phyloP scores from a whole-genome alignment of 2,329 filamentous ascomycete species.

The Didymosphaeria variabile region DNA sequence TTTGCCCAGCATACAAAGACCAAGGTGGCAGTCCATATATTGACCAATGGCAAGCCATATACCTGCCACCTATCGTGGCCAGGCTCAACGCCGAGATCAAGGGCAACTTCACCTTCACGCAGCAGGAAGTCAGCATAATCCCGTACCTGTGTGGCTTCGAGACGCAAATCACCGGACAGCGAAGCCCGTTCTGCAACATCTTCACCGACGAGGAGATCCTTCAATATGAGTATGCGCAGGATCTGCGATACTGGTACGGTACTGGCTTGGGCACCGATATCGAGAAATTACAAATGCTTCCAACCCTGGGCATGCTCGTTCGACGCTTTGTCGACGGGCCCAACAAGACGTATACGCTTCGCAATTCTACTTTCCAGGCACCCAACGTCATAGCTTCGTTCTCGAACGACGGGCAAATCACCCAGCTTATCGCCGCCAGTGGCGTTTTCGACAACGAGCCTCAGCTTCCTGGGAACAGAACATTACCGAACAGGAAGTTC shows the following conservation, averaged over 20 bases:
- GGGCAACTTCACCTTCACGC: slow-evolving; percentile 64
- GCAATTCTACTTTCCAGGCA: slow-evolving; percentile 58
- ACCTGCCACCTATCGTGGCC: slow-evolving; percentile 62
- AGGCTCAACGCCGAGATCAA: slow-evolving; percentile 64
- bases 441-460: slow-evolving; percentile 69
- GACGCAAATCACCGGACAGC: slow-evolving; percentile 69
- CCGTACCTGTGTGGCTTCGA: slow-evolving; percentile 78
- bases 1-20: slow-evolving; percentile 68
- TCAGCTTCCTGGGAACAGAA: slow-evolving; percentile 58
- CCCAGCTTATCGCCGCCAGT: slow-evolving; percentile 66
- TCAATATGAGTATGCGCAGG: slow-evolving; percentile 73
- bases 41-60: slow-evolving; percentile 60
- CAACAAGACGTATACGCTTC: slow-evolving; percentile 57
- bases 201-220: slow-evolving; percentile 70
- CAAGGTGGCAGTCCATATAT: slow-evolving; percentile 59
- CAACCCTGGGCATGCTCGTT: slow-evolving; percentile 65
- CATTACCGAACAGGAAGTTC: slow-evolving; percentile 61
- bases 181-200: slow-evolving; percentile 69
- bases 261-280: slow-evolving; percentile 65
- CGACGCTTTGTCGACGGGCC: slow-evolving; percentile 63
- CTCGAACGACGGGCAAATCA: slow-evolving; percentile 72
- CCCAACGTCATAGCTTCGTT: slow-evolving; percentile 69
- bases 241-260: slow-evolving; percentile 74
- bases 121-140: slow-evolving; percentile 65
- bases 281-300: slow-evolving; percentile 68